Evolutionary conservation across 2,329 filamentous ascomycete genomes (phyloP), one percentile per base, ranked within the genome.

Genomic region (Aspergillus glaucus): DNA sequence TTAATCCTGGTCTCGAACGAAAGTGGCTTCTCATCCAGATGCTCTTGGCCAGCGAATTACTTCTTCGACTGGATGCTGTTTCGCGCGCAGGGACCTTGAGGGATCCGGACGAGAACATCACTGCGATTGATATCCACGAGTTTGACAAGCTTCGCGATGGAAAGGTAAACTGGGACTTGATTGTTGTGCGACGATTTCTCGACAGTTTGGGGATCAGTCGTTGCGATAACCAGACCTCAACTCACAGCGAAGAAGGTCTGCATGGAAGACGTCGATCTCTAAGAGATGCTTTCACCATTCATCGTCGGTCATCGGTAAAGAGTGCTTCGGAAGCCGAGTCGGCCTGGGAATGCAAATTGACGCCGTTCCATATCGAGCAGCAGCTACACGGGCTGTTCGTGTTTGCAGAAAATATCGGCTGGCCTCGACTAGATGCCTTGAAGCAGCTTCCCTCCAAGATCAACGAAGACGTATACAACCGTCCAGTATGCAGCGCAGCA

Each of bases 131-230:
- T 44, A 64, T 77, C 12, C 60, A 68, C 17, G 65, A 70, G 6
- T 75, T 79, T 46, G 68, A 74, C 43, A 67, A 67, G 19, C 58
- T 76, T 40, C 72, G 75, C 48, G 75, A 70, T n/a, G 64, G 67
- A 4, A 80, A 81, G 55, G 67, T 77, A 4, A 73, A 79, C 46
- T 81, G 79, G 79, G 78, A 80, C 60, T 61, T 82, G 21, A 67
- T 81, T 2, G 67, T 78, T 15, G 75, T 75, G 6, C 71, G 76
- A 19, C 69, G 75, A 2, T 79, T 80, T 45, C 62, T 80, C 28
- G 73, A 79, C 40, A 79, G 75, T 44, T 64, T 80, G n/a, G 59
- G 67, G 15, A 67, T 77, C 14, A 55, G 53, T 26, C 66, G 61
- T 46, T 44, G 37, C 8, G 44, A 54, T 7, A 45, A 48, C 14